phyloP scores from a whole-genome alignment of 2,329 filamentous ascomycete genomes.

The Monilinia aucupariae region DNA sequence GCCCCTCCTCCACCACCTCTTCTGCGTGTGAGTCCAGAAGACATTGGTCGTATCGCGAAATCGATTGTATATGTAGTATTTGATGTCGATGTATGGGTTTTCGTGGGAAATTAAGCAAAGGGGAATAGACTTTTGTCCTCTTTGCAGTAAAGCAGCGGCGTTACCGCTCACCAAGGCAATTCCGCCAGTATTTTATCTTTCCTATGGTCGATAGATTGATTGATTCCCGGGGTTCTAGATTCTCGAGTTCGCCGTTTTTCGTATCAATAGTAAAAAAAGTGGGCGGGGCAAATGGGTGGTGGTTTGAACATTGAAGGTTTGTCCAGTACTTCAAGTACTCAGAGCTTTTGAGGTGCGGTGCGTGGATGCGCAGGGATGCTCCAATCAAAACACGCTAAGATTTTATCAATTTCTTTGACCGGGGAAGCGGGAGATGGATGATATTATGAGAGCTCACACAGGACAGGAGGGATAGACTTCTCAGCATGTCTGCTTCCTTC shows the following conservation, averaged over 20 bases:
- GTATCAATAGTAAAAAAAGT: slow-evolving; percentile 14
- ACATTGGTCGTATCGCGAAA: slow-evolving; percentile 32
- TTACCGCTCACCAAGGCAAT: slow-evolving; percentile 18
- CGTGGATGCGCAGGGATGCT: slow-evolving; percentile 16
- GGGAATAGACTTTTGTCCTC: slow-evolving; percentile 20
- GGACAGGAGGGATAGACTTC: background rate
- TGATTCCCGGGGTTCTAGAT: slow-evolving; percentile 1
- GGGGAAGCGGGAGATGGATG: slow-evolving; percentile 9
- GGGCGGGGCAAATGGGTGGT: slow-evolving; percentile 16
- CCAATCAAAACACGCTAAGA: slow-evolving; percentile 15
- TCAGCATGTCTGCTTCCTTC: background rate
- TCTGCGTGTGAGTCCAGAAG: slow-evolving; percentile 57
- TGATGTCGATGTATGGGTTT: slow-evolving; percentile 21
- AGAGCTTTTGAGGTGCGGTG: slow-evolving; percentile 10
- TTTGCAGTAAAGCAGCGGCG: slow-evolving; percentile 15
- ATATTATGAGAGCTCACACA: background rate
- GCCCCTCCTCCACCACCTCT: slow-evolving; percentile 61
- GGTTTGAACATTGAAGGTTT: slow-evolving; percentile 14
- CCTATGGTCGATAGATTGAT: background rate
- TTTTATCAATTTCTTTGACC: slow-evolving; percentile 11
- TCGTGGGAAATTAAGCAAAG: slow-evolving; percentile 24
- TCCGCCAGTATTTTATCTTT: slow-evolving; percentile 11
- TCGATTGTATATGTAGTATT: slow-evolving; percentile 14
- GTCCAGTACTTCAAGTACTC: background rate
- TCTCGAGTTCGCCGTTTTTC: background rate